Evolutionary conservation across 345 rosid genomes (phyloP).

Genomic region (Brassica incana): DNA sequence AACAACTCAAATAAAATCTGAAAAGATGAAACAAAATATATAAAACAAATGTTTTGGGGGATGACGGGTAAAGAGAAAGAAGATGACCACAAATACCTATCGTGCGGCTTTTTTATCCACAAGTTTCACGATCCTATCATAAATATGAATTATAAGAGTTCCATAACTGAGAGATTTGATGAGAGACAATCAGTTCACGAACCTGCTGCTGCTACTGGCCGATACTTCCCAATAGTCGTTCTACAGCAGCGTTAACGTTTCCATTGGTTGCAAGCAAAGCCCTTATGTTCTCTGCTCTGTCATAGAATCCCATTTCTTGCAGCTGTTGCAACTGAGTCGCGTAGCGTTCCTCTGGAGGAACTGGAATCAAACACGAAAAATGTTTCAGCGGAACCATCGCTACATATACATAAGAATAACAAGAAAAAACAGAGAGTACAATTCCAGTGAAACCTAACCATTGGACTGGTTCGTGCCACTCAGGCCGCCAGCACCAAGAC

Average conservation of each 20-base stretch:
- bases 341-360: constrained; percentile 76
- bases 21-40: constrained; percentile 18
- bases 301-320: constrained; percentile 90
- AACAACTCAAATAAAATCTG: constrained; percentile 22
- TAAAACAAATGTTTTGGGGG: background rate
- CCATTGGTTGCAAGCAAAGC: constrained; percentile 82
- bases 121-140: constrained; percentile 32
- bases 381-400: constrained; percentile 11
- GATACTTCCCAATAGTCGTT: constrained; percentile 74
- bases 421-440: background rate
- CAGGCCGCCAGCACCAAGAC: constrained; percentile 75
- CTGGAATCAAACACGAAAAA: constrained; percentile 38
- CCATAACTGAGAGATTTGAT: constrained; percentile 21
- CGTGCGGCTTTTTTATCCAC: constrained; percentile 36
- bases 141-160: background rate
- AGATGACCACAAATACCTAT: constrained; percentile 24
- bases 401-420: background rate
- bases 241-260: constrained; percentile 92
- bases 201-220: constrained; percentile 50
- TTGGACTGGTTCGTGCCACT: constrained; percentile 56
- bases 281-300: constrained; percentile 80
- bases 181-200: constrained; percentile 16
- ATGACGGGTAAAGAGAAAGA: background rate
- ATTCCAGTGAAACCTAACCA: constrained; percentile 44
- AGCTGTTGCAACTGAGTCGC: constrained; percentile 86